Base-by-base conservation (phyloP, 495 filamentous ascomycete species). In the Penicillium pancosmium region DNA sequence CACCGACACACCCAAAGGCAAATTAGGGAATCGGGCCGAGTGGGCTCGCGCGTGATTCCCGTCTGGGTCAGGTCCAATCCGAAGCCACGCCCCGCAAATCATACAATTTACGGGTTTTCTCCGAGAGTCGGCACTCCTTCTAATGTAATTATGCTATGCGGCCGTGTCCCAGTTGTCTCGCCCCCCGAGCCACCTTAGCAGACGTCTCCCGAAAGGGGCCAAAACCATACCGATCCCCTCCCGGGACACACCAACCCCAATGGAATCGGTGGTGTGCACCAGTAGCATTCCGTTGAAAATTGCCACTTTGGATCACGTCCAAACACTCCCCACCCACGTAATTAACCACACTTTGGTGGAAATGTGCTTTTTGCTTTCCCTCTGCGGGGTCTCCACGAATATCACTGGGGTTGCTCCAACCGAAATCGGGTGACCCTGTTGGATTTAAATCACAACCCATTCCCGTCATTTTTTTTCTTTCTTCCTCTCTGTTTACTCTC, bases 351-450 rank as follows among this genome's bases (percentile, higher is more conserved):
- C 19, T 3, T 11, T 15, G 5, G 5, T 12, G 9, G 46, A 27
- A 48, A 31, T 48, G 19, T 12, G 19, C 18, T 5, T 25, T 25
- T 48, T 48, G 1, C 15, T 27, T 27, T 48, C 46, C 11, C n/a
- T 48, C 46, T 48, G 46, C 46, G 46, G 46, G 46, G 46, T 25
- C 46, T 48, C 46, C 46, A 48, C 46, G 46, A 48, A 48, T 48
- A 48, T 48, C 46, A 48, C 41, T 48, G 46, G 46, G 46, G 23
- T 27, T 48, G 19, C 46, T 48, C 23, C 21, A 48, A 48, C 46
- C 43, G 43, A 48, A 27, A 48, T 8, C 46, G 23, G 46, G 46
- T 11, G 19, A 48, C 10, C 9, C 21, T 23, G 18, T 48, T 23
- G 46, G 46, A 27, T 48, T 48, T 48, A 48, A 48, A 48, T 19